A percentile compares a stretch with the other conserved stretches of the same genome.
These are phyloP conservation scores for Populus ilicifolia DNA, from an alignment of 345 rosid genomes.

Conservation along the genomic window DNA sequence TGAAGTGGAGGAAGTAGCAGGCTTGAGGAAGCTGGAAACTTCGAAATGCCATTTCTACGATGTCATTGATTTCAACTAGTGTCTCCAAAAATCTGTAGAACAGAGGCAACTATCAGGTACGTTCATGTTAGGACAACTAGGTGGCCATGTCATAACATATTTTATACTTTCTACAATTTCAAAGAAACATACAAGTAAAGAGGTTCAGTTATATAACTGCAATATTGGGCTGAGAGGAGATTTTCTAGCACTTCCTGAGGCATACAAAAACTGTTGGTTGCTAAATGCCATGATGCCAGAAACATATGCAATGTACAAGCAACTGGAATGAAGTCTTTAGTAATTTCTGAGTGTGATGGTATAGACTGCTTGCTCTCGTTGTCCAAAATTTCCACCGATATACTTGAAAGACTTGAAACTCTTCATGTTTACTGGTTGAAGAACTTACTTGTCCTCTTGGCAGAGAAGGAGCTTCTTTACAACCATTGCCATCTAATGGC, in stretches of 20 bases:
- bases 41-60: neutral
- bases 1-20: neutral
- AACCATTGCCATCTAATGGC: neutral
- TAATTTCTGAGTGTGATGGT: neutral
- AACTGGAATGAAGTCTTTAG: neutral
- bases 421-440: neutral
- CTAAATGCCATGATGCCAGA: neutral
- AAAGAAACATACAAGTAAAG: neutral
- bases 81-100: neutral
- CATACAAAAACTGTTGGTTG: neutral
- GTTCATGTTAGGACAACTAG: neutral
- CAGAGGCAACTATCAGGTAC: neutral
- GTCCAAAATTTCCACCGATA: no score
- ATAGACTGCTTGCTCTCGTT: neutral
- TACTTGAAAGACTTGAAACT: neutral
- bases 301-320: neutral
- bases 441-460: neutral
- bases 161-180: neutral
- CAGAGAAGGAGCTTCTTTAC: neutral
- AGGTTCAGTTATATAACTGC: neutral
- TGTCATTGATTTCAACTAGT: neutral
- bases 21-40: constrained; percentile 7
- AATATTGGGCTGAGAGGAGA: neutral
- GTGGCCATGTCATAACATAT: neutral
- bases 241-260: neutral